Evolutionary conservation across 2,329 filamentous ascomycete species (phyloP).

Genomic region (Blastomyces parvus): DNA sequence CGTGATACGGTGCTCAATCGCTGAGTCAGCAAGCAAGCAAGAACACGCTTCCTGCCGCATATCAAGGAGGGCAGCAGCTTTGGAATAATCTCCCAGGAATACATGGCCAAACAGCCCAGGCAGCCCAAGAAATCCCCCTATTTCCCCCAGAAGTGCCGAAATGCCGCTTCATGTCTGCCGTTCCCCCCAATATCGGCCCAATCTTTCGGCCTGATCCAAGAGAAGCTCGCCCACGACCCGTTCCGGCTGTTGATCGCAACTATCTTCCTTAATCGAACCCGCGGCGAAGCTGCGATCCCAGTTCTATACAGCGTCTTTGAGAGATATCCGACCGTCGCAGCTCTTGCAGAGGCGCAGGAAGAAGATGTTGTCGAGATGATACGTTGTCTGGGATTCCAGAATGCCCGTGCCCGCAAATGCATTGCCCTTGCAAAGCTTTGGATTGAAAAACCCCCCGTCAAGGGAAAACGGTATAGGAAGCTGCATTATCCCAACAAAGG

Average conservation of each 20-base stretch:
- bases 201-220: conserved; percentile 73
- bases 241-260: conserved; percentile 75
- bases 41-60: not conserved
- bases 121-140: conserved; percentile 34
- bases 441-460: conserved; percentile 52
- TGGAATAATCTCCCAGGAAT: not conserved
- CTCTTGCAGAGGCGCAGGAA: conserved; percentile 50
- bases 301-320: conserved; percentile 60
- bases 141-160: conserved; percentile 28
- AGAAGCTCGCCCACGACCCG: conserved; percentile 62
- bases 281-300: conserved; percentile 64
- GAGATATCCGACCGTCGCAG: conserved; percentile 56
- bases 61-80: not conserved
- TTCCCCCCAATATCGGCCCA: conserved; percentile 58
- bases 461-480: conserved; percentile 48
- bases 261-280: conserved; percentile 75
- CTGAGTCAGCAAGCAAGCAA: not conserved
- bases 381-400: conserved; percentile 60
- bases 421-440: conserved; percentile 63
- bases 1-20: not conserved
- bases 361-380: conserved; percentile 55
- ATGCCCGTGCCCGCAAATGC: conserved; percentile 56
- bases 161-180: conserved; percentile 39
- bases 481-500: conserved; percentile 45
- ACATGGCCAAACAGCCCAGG: conserved; percentile 21